Percentiles rank a stretch among this genome's conserved stretches.
Conservation (phyloP, 345 rosid genomes). For the Ceriops decandra region DNA sequence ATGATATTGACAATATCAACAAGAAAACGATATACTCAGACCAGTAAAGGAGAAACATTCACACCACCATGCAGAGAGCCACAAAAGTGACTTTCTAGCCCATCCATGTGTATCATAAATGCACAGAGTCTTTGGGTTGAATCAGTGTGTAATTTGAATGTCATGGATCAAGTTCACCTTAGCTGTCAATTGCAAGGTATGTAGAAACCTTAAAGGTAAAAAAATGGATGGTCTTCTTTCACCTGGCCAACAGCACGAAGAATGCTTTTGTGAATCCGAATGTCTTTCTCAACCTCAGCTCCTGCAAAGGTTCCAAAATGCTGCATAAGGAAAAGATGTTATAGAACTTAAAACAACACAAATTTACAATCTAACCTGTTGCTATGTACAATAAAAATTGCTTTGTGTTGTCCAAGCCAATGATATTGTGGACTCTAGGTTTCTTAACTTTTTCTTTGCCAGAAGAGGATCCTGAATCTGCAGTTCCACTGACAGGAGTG, state of each 20-base stretch:
- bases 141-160: background rate
- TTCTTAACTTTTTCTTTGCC: constrained; percentile 92
- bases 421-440: constrained; percentile 64
- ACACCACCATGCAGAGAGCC: background rate
- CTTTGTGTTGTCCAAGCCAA: constrained; percentile 73
- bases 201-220: background rate
- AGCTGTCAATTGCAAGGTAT: background rate
- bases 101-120: background rate
- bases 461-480: constrained; percentile 63
- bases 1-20: too few relatives aligned
- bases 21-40: too few relatives aligned
- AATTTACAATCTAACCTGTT: constrained; percentile 45
- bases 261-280: constrained; percentile 63
- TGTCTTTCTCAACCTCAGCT: constrained; percentile 78
- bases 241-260: constrained; percentile 90
- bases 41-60: background rate
- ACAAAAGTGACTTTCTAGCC: background rate
- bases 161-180: constrained; percentile 3
- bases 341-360: background rate
- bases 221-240: constrained; percentile 12
- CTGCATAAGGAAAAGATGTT: constrained; percentile 10
- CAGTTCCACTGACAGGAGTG: constrained; percentile 71
- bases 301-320: constrained; percentile 38
- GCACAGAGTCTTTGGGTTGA: background rate
- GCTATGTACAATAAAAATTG: constrained; percentile 79